These are phyloP conservation scores for Clonostachys byssicola DNA, from an alignment of 2,329 filamentous ascomycete genomes.

Conservation along the genomic window DNA sequence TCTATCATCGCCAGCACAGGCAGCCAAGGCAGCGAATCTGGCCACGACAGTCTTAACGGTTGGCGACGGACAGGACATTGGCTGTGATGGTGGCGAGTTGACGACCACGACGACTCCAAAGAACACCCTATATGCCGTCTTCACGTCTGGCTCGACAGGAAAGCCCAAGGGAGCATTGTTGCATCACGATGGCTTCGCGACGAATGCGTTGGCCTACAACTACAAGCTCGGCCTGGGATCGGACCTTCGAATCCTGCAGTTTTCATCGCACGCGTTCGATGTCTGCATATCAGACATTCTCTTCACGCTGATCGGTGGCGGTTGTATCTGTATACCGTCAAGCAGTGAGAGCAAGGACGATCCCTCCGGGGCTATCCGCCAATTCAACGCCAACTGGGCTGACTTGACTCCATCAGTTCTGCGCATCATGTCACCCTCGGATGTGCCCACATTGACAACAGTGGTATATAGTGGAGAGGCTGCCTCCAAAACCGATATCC, in stretches of 20 bases:
- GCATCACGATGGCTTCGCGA: slow-evolving; percentile 10
- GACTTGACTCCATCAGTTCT: slow-evolving; percentile 5
- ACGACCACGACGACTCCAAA: not conserved
- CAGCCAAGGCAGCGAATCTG: not conserved
- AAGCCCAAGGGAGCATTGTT: slow-evolving; percentile 12
- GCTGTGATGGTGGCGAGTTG: too few species aligned
- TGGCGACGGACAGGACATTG: not conserved
- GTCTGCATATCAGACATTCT: slow-evolving; percentile 4
- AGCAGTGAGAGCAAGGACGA: slow-evolving; percentile 3
- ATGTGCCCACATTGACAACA: not conserved
- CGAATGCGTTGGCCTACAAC: slow-evolving; percentile 9
- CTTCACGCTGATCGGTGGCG: slow-evolving; percentile 2
- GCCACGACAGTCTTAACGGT: not conserved
- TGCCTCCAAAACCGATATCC: not conserved
- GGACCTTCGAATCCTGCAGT: slow-evolving; percentile 19
- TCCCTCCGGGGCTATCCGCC: not conserved
- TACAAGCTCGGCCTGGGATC: slow-evolving; percentile 12
- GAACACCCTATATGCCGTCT: slow-evolving; percentile 8
- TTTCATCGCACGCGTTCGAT: slow-evolving; percentile 6
- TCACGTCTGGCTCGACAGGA: slow-evolving; percentile 14
- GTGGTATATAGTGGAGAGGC: not conserved
- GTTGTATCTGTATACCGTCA: slow-evolving; percentile 4
- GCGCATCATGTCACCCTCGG: not conserved
- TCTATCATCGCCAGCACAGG: not conserved
- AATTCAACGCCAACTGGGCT: slow-evolving; percentile 11